These are phyloP conservation scores for Xylaria multiplex DNA, from an alignment of 2,329 filamentous ascomycete genomes.

Conservation along the genomic window DNA sequence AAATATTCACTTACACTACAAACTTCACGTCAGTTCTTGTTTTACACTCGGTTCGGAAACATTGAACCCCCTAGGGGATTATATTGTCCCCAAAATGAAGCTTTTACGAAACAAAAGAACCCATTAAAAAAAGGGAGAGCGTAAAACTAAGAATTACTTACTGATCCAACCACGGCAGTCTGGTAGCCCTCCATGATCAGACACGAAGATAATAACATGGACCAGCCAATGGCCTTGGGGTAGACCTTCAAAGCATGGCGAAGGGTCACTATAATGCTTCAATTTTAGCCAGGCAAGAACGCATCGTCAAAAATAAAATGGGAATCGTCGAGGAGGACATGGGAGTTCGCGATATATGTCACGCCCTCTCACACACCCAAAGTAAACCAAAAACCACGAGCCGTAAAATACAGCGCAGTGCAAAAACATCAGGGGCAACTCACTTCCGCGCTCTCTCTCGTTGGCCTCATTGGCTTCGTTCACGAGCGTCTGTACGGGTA, in stretches of 20 bases:
- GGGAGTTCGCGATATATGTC: background rate
- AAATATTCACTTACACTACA: conserved; percentile 37
- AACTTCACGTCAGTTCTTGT: background rate
- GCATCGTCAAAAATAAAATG: background rate
- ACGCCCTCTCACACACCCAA: background rate
- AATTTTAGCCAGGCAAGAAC: background rate
- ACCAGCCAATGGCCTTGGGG: conserved; percentile 56
- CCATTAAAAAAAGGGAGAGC: background rate
- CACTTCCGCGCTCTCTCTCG: conserved; percentile 51
- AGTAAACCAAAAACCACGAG: background rate
- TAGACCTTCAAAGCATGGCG: conserved; percentile 55
- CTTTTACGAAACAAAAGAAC: no score
- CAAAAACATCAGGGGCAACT: conserved; percentile 15
- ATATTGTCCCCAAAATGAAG: no score
- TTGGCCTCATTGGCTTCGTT: conserved; percentile 53
- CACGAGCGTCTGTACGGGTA: conserved; percentile 42
- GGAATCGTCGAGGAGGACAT: background rate
- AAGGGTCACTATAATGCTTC: conserved; percentile 46
- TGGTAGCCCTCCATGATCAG: conserved; percentile 53
- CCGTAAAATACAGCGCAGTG: background rate
- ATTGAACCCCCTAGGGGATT: no score
- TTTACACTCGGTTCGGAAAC: background rate
- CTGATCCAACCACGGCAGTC: conserved; percentile 45
- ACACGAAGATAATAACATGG: conserved; percentile 54
- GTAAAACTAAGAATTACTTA: background rate